Evolutionary conservation across 192 early-diverging fungal species (phyloP).

Genomic region (Mortierella alpina): DNA sequence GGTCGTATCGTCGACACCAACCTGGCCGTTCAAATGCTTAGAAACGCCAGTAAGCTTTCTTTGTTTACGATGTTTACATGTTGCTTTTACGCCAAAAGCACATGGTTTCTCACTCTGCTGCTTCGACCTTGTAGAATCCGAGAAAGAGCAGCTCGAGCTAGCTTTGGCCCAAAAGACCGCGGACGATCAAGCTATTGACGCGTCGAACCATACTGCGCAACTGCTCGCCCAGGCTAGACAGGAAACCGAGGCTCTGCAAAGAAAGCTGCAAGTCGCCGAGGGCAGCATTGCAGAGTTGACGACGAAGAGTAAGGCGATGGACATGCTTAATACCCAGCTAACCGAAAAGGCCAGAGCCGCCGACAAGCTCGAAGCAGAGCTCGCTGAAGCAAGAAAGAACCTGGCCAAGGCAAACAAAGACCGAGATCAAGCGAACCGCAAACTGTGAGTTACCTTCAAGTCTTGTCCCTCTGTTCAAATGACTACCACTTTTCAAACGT

Average conservation of each 20-base stretch:
- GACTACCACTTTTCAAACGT: neutral
- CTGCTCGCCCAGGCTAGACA: neutral
- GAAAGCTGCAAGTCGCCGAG: slow-evolving; percentile 4
- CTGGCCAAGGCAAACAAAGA: slow-evolving; percentile 9
- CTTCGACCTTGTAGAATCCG: too few relatives aligned
- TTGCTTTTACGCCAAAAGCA: too few relatives aligned
- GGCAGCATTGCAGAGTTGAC: neutral
- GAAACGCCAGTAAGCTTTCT: too few relatives aligned
- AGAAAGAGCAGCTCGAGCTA: too few relatives aligned
- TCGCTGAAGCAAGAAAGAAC: slow-evolving; percentile 13
- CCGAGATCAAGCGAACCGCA: slow-evolving; percentile 10
- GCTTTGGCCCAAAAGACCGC: too few relatives aligned
- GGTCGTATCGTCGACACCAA: too few relatives aligned
- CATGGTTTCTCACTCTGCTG: too few relatives aligned
- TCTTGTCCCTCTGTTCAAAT: neutral
- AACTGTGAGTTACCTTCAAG: neutral
- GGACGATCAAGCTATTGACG: too few relatives aligned
- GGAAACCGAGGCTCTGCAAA: slow-evolving; percentile 2
- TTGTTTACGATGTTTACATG: too few relatives aligned
- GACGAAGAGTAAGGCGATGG: neutral
- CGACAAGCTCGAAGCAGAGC: neutral
- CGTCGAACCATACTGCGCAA: too few relatives aligned
- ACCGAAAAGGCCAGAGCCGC: slow-evolving; percentile 7
- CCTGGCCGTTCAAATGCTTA: too few relatives aligned
- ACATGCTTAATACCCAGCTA: slow-evolving; percentile 23